Conservation (phyloP, 495 filamentous ascomycete species). For the Tuber calosporum region DNA sequence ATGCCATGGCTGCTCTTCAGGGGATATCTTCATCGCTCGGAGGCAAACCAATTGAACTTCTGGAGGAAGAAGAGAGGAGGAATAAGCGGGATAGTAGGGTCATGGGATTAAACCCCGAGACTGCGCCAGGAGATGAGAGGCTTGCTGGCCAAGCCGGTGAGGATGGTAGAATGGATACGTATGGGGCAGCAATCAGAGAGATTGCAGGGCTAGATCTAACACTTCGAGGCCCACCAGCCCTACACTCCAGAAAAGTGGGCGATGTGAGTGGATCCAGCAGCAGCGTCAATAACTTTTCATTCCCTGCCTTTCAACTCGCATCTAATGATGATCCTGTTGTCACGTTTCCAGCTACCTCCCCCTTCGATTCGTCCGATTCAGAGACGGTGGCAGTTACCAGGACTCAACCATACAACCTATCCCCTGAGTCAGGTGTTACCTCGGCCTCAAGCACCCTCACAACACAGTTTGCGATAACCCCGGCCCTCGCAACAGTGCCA, state of each 20-base stretch:
- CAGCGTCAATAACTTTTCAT: constrained; percentile 11
- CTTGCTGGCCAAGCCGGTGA: constrained; percentile 2
- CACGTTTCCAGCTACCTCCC: constrained; percentile 19
- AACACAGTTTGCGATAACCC: constrained; percentile 8
- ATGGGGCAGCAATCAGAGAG: constrained; percentile 31
- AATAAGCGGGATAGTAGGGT: constrained; percentile 34
- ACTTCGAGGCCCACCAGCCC: constrained; percentile 30
- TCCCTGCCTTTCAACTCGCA: background rate
- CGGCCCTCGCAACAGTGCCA: constrained; percentile 14
- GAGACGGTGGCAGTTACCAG: constrained; percentile 12
- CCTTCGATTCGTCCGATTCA: constrained; percentile 25
- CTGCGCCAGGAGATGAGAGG: constrained; percentile 13
- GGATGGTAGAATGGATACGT: constrained; percentile 32
- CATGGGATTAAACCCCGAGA: constrained; percentile 30
- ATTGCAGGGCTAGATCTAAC: constrained; percentile 34
- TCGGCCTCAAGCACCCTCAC: constrained; percentile 10
- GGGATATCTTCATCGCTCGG: background rate
- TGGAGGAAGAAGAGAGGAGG: constrained; percentile 34
- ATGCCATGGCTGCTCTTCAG: constrained; percentile 18
- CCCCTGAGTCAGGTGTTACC: background rate
- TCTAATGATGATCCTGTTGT: constrained; percentile 16
- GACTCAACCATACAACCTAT: background rate
- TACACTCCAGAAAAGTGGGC: constrained; percentile 22
- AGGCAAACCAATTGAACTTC: constrained; percentile 32
- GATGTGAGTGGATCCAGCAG: constrained; percentile 37